These are phyloP conservation scores for Leishmania aethiopica DNA, from an alignment of 208 protist species.

Conservation along the genomic window DNA sequence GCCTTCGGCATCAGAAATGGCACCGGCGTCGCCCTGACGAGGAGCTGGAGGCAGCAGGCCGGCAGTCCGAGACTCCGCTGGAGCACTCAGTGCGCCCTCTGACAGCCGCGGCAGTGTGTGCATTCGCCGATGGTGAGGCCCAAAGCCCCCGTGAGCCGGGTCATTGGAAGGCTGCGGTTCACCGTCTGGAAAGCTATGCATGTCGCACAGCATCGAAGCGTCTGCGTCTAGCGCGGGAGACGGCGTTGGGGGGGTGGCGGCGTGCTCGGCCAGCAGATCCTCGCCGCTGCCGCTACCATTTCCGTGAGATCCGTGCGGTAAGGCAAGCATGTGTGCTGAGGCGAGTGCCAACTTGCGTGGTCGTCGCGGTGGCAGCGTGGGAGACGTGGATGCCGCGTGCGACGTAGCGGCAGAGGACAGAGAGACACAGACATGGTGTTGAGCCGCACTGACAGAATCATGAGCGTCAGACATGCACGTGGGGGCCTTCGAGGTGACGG, in stretches of 20 bases:
- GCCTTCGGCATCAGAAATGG: not conserved
- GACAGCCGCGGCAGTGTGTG: not conserved
- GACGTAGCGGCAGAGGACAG: not conserved
- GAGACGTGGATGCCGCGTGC: not conserved
- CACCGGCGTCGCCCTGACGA: not conserved
- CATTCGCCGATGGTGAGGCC: not conserved
- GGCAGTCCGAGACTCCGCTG: not conserved
- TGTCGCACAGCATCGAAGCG: not conserved
- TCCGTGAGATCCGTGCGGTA: not conserved
- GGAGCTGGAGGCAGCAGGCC: not conserved
- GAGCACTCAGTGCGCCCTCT: not conserved
- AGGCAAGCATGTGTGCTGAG: not conserved
- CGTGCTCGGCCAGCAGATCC: not conserved
- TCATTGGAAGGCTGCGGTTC: not conserved
- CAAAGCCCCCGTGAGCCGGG: not conserved
- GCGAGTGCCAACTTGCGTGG: not conserved
- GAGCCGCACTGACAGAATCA: not conserved
- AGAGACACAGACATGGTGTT: not conserved
- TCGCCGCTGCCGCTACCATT: not conserved
- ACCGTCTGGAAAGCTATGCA: not conserved
- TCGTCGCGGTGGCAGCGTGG: not conserved
- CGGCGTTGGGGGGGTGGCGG: not conserved
- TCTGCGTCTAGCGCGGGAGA: too few relatives aligned
- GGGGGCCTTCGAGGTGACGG: not conserved
- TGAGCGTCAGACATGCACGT: not conserved